A percentile compares a stretch with the other conserved stretches of the same genome.
These are phyloP conservation scores for Decorospora gaudefroyi DNA, from an alignment of 2,329 filamentous ascomycete species.

Conservation along the genomic window DNA sequence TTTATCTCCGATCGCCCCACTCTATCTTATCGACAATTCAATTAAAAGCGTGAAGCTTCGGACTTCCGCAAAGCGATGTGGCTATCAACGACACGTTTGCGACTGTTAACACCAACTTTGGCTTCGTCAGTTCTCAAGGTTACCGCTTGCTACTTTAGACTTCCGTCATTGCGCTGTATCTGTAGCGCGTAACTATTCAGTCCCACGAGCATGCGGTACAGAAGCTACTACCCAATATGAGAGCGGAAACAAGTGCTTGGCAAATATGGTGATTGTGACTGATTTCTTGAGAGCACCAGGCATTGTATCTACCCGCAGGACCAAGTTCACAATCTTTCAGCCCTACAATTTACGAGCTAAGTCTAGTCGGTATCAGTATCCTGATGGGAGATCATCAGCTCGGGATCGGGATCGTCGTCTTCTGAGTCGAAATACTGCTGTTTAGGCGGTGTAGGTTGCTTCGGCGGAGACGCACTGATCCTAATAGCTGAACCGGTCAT, in stretches of 20 bases:
- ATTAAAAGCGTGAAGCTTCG: background rate
- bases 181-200: too few relatives aligned
- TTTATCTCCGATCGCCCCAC: constrained; percentile 13
- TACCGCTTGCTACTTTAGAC: too few relatives aligned
- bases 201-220: too few relatives aligned
- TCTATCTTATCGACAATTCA: constrained; percentile 18
- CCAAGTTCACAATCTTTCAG: too few relatives aligned
- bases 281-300: too few relatives aligned
- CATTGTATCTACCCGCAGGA: background rate
- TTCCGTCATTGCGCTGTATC: too few relatives aligned
- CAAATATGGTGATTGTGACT: too few relatives aligned
- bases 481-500: constrained; percentile 40
- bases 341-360: background rate
- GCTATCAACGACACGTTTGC: too few relatives aligned
- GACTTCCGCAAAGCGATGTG: background rate
- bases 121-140: too few relatives aligned
- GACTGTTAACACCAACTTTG: too few relatives aligned
- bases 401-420: constrained; percentile 54
- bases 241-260: too few relatives aligned
- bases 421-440: constrained; percentile 47
- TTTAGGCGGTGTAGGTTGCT: constrained; percentile 34
- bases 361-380: constrained; percentile 47
- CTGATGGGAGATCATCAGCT: constrained; percentile 55
- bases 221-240: too few relatives aligned
- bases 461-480: constrained; percentile 36